A percentile compares a stretch with the other conserved stretches of the same genome.
Conservation (phyloP, 148 eudicot species). For the Heliamphora exappendiculata region DNA sequence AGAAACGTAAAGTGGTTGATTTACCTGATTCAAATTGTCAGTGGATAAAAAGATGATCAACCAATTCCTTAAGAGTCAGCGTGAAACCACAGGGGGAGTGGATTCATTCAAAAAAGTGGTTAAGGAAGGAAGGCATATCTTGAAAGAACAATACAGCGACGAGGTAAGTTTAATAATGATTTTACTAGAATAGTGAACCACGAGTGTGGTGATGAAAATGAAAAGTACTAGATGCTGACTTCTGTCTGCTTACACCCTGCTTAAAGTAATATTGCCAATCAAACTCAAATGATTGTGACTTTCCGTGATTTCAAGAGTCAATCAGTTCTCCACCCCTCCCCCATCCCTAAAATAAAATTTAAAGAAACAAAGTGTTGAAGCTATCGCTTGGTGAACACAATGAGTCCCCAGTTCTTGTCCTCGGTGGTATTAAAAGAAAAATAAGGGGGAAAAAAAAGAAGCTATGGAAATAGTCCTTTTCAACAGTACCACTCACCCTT, state of each 20-base stretch:
- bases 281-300: neutral
- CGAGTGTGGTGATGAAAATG: neutral
- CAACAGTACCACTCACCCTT: neutral
- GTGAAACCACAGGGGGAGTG: neutral
- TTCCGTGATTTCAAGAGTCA: neutral
- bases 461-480: neutral
- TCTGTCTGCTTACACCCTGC: neutral
- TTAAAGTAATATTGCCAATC: neutral
- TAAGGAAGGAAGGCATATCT: neutral
- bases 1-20: neutral
- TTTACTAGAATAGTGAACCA: neutral
- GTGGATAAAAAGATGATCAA: conserved; percentile 1
- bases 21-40: neutral
- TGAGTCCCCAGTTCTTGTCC: neutral
- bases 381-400: neutral
- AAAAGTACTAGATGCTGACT: neutral
- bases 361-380: neutral
- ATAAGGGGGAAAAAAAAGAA: neutral
- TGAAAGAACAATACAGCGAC: neutral
- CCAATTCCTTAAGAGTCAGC: neutral
- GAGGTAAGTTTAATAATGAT: neutral
- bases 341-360: neutral
- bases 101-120: neutral
- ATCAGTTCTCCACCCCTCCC: neutral
- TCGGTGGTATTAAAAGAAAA: neutral